Conservation (phyloP, 805 yeast species). For the Jamesozyma lodderae region DNA sequence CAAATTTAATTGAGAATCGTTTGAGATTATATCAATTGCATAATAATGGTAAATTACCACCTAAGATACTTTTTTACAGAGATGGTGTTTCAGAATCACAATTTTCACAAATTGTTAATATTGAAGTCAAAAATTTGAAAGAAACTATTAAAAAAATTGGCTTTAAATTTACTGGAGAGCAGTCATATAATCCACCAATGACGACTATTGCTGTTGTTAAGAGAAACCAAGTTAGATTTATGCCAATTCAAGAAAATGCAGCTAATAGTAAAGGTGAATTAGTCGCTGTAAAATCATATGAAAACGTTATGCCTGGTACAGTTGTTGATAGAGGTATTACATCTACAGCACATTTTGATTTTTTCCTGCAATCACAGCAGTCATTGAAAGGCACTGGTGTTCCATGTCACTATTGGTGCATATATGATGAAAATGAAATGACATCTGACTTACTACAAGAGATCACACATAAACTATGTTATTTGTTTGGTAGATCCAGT, state of each 20-base stretch:
- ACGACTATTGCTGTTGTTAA: constrained; percentile 16
- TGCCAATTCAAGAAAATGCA: constrained; percentile 18
- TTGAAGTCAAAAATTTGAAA: constrained; percentile 17
- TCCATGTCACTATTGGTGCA: constrained; percentile 21
- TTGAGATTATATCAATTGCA: constrained; percentile 12
- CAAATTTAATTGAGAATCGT: constrained; percentile 11
- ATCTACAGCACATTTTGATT: constrained; percentile 20
- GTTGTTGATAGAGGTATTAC: constrained; percentile 20
- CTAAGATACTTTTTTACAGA: constrained; percentile 18
- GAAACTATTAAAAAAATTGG: constrained; percentile 12
- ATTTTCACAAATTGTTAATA: constrained; percentile 15
- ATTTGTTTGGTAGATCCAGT: constrained; percentile 17
- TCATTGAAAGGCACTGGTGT: constrained; percentile 20
- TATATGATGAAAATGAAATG: constrained; percentile 15
- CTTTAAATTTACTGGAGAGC: constrained; percentile 4
- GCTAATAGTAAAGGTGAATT: constrained; percentile 12
- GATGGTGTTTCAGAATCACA: constrained; percentile 22
- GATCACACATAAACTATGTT: constrained; percentile 15
- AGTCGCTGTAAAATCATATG: constrained; percentile 18
- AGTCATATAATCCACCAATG: constrained; percentile 14
- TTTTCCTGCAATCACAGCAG: constrained; percentile 19
- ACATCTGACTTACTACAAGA: constrained; percentile 15
- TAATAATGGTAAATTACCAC: constrained; percentile 17
- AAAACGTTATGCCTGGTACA: constrained; percentile 20
- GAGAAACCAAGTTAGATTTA: constrained; percentile 19